phyloP scores from a whole-genome alignment of 2,329 filamentous ascomycete species.

The Verticillium isaacii region DNA sequence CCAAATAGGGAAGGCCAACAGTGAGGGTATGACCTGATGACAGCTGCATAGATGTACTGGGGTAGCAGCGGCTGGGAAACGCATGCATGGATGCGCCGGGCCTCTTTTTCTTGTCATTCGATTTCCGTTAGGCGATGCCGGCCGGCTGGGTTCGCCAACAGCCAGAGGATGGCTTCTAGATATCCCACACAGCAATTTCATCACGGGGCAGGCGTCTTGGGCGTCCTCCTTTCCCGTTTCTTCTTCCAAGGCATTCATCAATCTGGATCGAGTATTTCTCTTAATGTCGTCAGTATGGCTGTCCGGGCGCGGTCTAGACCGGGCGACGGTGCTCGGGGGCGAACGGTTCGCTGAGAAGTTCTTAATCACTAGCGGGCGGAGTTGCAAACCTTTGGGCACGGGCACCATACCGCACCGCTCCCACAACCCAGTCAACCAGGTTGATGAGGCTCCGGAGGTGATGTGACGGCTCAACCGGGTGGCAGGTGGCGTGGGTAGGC shows the following conservation, averaged over 20 bases:
- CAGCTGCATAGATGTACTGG: neutral
- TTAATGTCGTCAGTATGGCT: neutral
- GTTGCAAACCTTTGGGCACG: neutral
- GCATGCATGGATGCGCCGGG: neutral
- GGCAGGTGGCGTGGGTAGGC: neutral
- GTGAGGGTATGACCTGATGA: neutral
- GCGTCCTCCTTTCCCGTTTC: neutral
- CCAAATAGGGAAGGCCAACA: conserved; percentile 33
- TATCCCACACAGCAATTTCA: neutral
- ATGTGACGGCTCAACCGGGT: neutral
- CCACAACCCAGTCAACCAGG: neutral
- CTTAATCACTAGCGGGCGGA: neutral
- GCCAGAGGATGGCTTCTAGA: neutral
- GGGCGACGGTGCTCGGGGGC: neutral
- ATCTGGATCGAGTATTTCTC: neutral
- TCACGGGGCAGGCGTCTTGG: neutral
- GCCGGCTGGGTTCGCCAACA: neutral
- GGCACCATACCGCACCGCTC: neutral
- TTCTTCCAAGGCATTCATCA: neutral
- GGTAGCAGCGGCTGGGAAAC: neutral
- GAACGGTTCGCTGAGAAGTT: neutral
- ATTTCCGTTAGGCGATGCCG: neutral
- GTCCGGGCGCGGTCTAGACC: neutral
- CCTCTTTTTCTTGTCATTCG: neutral
- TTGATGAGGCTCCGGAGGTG: neutral